phyloP scores from a whole-genome alignment of 139 green algal species.

The Nannochloris sp. region DNA sequence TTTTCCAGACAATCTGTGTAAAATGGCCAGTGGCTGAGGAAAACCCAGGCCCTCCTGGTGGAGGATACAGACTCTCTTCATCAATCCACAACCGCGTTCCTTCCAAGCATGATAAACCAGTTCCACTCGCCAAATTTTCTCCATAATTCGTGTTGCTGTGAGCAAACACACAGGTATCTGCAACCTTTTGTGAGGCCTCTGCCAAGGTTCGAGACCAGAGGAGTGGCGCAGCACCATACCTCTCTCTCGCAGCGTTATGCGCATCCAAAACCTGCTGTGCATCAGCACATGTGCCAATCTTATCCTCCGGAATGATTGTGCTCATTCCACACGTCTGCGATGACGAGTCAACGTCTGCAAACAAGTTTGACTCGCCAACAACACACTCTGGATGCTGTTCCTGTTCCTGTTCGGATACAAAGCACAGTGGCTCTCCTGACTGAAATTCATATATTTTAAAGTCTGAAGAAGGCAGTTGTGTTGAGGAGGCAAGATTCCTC shows the following conservation, averaged over 20 bases:
- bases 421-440: no score
- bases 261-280: constrained; percentile 6
- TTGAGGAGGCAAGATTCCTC: no score
- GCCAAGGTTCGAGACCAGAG: constrained; percentile 17
- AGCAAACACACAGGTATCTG: constrained; percentile 8
- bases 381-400: no score
- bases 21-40: constrained; percentile 8
- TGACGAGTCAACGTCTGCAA: not conserved
- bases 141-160: constrained; percentile 9
- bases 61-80: constrained; percentile 1
- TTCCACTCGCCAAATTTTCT: constrained; percentile 10
- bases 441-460: no score
- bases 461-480: no score
- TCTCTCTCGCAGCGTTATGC: constrained; percentile 10
- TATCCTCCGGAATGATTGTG: constrained; percentile 7
- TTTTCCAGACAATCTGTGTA: constrained; percentile 7
- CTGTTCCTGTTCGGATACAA: no score
- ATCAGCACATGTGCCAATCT: constrained; percentile 19
- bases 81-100: constrained; percentile 5
- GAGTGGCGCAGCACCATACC: constrained; percentile 12
- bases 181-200: not conserved
- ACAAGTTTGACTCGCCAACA: no score
- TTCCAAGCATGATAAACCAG: not conserved
- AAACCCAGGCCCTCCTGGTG: constrained; percentile 1
- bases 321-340: not conserved